phyloP scores from a whole-genome alignment of 2,329 filamentous ascomycete genomes.

The Sarocladium brachiariae region DNA sequence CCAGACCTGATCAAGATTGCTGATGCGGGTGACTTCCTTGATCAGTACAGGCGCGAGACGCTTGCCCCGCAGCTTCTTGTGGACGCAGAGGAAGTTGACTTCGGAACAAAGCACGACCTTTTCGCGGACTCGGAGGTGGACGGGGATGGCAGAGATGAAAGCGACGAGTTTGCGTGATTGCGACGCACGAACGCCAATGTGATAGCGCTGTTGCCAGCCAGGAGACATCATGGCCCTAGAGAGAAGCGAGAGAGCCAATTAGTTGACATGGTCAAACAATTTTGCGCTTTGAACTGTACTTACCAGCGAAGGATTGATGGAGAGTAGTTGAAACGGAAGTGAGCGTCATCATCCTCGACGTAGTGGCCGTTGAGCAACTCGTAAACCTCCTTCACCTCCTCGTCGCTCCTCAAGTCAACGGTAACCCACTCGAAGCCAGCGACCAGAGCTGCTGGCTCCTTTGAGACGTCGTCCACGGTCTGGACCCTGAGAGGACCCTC shows the following conservation, averaged over 20 bases:
- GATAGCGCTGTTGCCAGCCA: slow-evolving; percentile 90
- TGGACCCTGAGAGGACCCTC: slow-evolving; percentile 83
- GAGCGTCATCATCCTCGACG: slow-evolving; percentile 93
- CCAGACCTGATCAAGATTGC: slow-evolving; percentile 79
- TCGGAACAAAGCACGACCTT: slow-evolving; percentile 74
- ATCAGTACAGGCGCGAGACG: slow-evolving; percentile 89
- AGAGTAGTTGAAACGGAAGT: slow-evolving; percentile 97
- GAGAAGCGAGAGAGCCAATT: too few relatives aligned
- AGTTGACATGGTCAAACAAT: too few relatives aligned
- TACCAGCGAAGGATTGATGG: slow-evolving; percentile 83
- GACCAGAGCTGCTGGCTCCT: slow-evolving; percentile 66
- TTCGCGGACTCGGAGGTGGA: slow-evolving; percentile 71
- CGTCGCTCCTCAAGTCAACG: slow-evolving; percentile 73
- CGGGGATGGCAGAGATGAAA: slow-evolving; percentile 91
- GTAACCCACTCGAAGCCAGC: slow-evolving; percentile 92
- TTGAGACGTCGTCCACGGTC: slow-evolving; percentile 70
- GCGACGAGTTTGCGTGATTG: slow-evolving; percentile 83
- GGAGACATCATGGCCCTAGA: slow-evolving; percentile 85
- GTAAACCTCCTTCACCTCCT: slow-evolving; percentile 81
- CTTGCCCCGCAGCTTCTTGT: slow-evolving; percentile 95
- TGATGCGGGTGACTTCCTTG: slow-evolving; percentile 92
- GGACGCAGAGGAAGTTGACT: slow-evolving; percentile 96
- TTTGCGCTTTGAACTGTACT: too few relatives aligned
- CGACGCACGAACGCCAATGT: slow-evolving; percentile 82
- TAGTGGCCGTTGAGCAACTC: slow-evolving; percentile 90